Evolutionary conservation across 345 rosid species (phyloP).

Genomic region (Camelina hispida): DNA sequence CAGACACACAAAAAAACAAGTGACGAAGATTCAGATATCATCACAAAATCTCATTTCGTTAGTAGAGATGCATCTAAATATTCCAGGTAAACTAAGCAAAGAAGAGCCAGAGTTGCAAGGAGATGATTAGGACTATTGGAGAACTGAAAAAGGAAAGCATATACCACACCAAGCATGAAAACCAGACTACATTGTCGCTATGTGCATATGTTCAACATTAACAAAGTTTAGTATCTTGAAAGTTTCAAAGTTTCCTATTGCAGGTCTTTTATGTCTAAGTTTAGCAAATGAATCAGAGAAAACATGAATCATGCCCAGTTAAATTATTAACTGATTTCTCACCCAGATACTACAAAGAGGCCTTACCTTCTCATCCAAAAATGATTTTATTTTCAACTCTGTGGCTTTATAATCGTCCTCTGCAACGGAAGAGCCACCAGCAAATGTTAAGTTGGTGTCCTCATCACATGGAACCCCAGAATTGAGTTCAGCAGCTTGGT

Average conservation of each 20-base stretch:
- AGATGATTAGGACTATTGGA: background rate
- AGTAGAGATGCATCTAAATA: conserved; percentile 5
- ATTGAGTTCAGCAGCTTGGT: conserved; percentile 45
- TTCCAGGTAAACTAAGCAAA: background rate
- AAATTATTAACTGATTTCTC: conserved; percentile 21
- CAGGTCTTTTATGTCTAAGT: conserved; percentile 4
- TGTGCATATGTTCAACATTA: background rate
- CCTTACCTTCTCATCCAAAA: conserved; percentile 84
- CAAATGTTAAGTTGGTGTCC: conserved; percentile 59
- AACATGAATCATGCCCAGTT: conserved; percentile 18
- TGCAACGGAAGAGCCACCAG: conserved; percentile 48
- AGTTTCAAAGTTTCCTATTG: background rate
- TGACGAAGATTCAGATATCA: conserved; percentile 16
- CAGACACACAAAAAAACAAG: background rate
- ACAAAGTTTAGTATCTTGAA: conserved; percentile 14
- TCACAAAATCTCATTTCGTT: conserved; percentile 7
- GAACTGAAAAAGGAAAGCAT: background rate
- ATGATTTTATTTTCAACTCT: conserved; percentile 86
- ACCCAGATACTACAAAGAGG: conserved; percentile 4
- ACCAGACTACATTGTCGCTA: background rate
- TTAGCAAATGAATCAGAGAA: conserved; percentile 4
- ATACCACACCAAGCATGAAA: background rate
- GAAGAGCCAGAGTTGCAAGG: background rate
- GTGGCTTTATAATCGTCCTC: conserved; percentile 86
- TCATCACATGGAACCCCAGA: conserved; percentile 46